Evolutionary conservation across 352 stramenopile genomes (phyloP), one percentile per base, ranked within the genome.

Genomic region (Bremia lactucae): DNA sequence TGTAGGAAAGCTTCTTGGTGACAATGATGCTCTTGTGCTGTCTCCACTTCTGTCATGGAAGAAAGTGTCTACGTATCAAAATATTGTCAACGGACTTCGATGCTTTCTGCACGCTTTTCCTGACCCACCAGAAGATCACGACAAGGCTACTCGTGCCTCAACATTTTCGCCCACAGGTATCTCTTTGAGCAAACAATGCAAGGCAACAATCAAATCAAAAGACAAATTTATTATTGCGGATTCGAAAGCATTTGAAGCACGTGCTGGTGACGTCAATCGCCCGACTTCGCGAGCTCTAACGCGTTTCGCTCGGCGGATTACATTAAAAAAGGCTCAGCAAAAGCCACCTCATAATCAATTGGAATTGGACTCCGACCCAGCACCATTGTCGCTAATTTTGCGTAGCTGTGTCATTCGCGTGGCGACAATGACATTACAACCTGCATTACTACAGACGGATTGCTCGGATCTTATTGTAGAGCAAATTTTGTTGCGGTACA

Each of bases 401-500:
- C 42, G 62, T 7, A 63, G 81, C 28, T 83, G 73, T 28, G 31
- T 75, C 9, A 43, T 86, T 18, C 65, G 60, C 24, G 74, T 72
- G 11, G 54, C 60, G 13, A 69, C 68, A 0, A 70, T 87, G 9
- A 66, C 75, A 25, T 38, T 89, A 33, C 72, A 66, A 19, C 53
- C 70, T 20, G 68, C 65, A 4, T 76, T 70, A 29, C 36, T 83
- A 39, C 72, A 86, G 42, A 84, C 77, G 13, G 81, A 83, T 41
- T 84, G 65, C 40, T 67, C 63, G 21, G 68, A 84, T 46, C 69
- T 71, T 6, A 86, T 87, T 40, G 59, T 83, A 6, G 62, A 83
- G 40, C 79, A 85, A 41, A 83, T 87, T 48, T 44, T 94, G 35
- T 45, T 94, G 20, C 72, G 81, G 1, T 94, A 90, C 42, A 84